A percentile compares a stretch with the other conserved stretches of the same genome.
Evolutionary conservation across 805 yeast species (phyloP).

Genomic region (Kodamaea kakaduensis): DNA sequence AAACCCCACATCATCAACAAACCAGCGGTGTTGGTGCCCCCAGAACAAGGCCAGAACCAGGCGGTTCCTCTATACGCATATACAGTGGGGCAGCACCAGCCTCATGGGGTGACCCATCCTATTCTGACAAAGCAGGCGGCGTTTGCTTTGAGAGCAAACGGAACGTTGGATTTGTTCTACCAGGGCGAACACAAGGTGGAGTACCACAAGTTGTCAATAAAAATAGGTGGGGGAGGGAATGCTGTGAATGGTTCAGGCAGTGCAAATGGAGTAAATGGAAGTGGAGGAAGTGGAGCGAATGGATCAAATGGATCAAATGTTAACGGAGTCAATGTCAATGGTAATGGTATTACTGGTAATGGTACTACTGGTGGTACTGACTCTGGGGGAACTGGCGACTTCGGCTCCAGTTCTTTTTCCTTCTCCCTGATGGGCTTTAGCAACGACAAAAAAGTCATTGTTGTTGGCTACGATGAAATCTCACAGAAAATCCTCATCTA

Average conservation of each 20-base stretch:
- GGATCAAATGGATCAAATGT: too few species aligned
- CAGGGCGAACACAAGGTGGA: slow-evolving; percentile 64
- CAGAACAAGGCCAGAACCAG: slow-evolving; percentile 1
- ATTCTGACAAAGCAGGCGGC: slow-evolving; percentile 65
- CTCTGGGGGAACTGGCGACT: slow-evolving; percentile 25
- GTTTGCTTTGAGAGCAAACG: slow-evolving; percentile 60
- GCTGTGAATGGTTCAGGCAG: too few species aligned
- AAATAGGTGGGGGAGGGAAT: neutral
- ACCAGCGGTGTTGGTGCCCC: slow-evolving; percentile 47
- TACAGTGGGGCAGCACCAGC: slow-evolving; percentile 54
- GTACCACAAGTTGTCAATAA: slow-evolving; percentile 37
- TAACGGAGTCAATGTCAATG: too few species aligned
- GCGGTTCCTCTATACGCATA: slow-evolving; percentile 39
- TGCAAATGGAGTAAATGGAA: too few species aligned
- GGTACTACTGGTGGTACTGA: too few species aligned
- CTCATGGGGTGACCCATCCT: slow-evolving; percentile 67
- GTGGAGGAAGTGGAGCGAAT: too few species aligned
- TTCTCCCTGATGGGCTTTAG: slow-evolving; percentile 55
- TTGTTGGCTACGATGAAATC: slow-evolving; percentile 38
- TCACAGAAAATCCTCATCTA: slow-evolving; percentile 39
- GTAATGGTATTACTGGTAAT: too few species aligned
- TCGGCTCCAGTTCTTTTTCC: too few species aligned
- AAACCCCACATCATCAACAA: slow-evolving; percentile 58
- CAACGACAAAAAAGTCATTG: slow-evolving; percentile 42
- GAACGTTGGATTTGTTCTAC: slow-evolving; percentile 55